Evolutionary conservation across 2,329 filamentous ascomycete species (phyloP).

Genomic region (Penicillium sp.): DNA sequence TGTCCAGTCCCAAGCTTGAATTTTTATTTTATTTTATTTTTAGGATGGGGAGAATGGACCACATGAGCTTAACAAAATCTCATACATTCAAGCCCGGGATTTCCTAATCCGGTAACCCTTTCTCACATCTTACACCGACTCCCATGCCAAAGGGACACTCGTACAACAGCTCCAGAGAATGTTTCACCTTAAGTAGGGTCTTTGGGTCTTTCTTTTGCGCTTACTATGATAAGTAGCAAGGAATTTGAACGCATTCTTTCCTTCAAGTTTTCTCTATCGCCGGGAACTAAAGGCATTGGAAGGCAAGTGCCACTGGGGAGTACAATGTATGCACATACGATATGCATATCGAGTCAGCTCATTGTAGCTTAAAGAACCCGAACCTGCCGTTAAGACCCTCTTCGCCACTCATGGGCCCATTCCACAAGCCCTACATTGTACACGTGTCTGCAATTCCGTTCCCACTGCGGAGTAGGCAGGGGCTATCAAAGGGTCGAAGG

Average conservation of each 20-base stretch:
- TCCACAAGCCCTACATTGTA: not conserved
- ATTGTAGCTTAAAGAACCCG: not conserved
- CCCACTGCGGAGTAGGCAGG: no score
- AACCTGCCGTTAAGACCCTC: not conserved
- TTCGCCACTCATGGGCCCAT: not conserved
- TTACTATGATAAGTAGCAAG: not conserved
- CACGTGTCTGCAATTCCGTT: not conserved
- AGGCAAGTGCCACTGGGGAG: not conserved
- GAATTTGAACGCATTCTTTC: not conserved
- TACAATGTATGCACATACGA: not conserved
- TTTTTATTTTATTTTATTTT: conserved; percentile 9
- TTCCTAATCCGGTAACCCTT: conserved; percentile 19
- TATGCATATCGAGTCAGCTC: not conserved
- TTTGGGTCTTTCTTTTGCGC: not conserved
- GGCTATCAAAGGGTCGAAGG: no score
- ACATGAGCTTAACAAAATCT: conserved; percentile 7
- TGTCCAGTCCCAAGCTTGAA: conserved; percentile 1
- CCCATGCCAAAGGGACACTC: not conserved
- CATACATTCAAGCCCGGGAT: conserved; percentile 14
- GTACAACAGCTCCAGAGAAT: not conserved
- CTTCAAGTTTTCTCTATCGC: conserved; percentile 11
- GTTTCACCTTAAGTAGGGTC: not conserved
- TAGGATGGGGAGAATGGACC: conserved; percentile 2
- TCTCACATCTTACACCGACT: conserved; percentile 2
- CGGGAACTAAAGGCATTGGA: conserved; percentile 1